phyloP scores from a whole-genome alignment of 179 eudicot genomes.

The Camellia oleifera region DNA sequence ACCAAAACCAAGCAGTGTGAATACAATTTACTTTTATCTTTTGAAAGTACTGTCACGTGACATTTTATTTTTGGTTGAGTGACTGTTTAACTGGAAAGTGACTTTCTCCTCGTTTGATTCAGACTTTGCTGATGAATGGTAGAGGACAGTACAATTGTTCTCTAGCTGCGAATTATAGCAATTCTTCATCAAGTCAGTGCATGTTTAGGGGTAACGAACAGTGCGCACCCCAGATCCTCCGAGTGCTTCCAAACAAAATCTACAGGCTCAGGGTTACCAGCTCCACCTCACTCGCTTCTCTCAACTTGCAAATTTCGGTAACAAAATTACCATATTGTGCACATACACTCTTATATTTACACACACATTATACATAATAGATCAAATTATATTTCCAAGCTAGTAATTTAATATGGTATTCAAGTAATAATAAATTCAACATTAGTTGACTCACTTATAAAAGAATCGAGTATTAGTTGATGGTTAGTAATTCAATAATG shows the following conservation, averaged over 20 bases:
- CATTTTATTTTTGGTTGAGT: neutral
- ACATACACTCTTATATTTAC: neutral
- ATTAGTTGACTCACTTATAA: no score
- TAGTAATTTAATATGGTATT: no score
- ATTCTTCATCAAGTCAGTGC: slow-evolving; percentile 43
- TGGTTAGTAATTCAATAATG: no score
- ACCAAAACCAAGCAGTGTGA: no score
- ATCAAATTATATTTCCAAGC: no score
- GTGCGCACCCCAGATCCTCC: slow-evolving; percentile 60
- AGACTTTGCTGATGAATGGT: slow-evolving; percentile 77
- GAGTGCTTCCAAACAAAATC: slow-evolving; percentile 66
- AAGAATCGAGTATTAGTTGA: no score
- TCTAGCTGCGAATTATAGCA: slow-evolving; percentile 47
- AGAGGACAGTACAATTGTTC: slow-evolving; percentile 89
- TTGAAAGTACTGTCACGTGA: neutral
- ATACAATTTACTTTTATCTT: no score
- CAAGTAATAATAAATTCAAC: no score
- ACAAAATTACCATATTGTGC: neutral
- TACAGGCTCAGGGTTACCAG: slow-evolving; percentile 79
- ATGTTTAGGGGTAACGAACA: slow-evolving; percentile 50
- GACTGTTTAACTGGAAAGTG: no score
- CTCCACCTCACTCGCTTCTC: slow-evolving; percentile 70
- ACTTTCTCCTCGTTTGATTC: neutral
- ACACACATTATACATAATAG: neutral
- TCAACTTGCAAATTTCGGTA: slow-evolving; percentile 82